Base-by-base conservation (phyloP, 352 stramenopile species). In the Phytophthora nicotianae region DNA sequence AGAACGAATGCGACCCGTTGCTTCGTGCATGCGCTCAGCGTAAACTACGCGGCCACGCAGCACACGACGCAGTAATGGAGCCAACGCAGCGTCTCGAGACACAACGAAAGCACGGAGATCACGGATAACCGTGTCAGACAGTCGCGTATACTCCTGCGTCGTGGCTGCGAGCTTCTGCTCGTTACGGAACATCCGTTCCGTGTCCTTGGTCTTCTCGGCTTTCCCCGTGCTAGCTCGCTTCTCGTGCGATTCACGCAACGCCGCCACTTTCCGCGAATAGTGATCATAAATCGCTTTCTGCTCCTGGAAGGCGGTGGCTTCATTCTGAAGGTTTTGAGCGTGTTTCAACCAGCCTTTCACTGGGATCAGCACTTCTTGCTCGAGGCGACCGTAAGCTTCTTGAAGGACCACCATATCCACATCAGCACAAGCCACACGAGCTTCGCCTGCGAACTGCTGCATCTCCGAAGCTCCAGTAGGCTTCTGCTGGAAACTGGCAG, bases 111-210 rank as follows among this genome's bases (percentile, higher is more conserved):
- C 73, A 6, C 81, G 77, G 4, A 95, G 61, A 43, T 83, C 74
- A 0, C 65, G 59, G 19, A 93, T 75, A 17, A 87, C 86, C 1
- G 62, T 60, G 27, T 95, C 86, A 3, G 83, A 90, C 10, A 71
- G 59, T 27, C 86, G 87, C 9, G 70, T 81, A 58, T 95, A 95
- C 35, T 80, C 63, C 45, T 80, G 86, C 9, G 82, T 91, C 43
- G 75, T 73, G 8, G 75, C 46, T 19, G 81, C 77, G 20, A 93
- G 70, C 55, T 95, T 95, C 68, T 94, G 79, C 47, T 94, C 83
- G 49, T 94, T 94, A 32, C 86, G 80, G n/a, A 89, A 68, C 47
- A 93, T 74, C 26, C 89, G 89, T 59, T 95, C 82, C 21, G 88
- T 76, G 4, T 92, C 77, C 29, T 91, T 91, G 23, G 75, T 58